Evolutionary conservation across 2,329 filamentous ascomycete species (phyloP).

Genomic region (Cladosporium halotolerans): DNA sequence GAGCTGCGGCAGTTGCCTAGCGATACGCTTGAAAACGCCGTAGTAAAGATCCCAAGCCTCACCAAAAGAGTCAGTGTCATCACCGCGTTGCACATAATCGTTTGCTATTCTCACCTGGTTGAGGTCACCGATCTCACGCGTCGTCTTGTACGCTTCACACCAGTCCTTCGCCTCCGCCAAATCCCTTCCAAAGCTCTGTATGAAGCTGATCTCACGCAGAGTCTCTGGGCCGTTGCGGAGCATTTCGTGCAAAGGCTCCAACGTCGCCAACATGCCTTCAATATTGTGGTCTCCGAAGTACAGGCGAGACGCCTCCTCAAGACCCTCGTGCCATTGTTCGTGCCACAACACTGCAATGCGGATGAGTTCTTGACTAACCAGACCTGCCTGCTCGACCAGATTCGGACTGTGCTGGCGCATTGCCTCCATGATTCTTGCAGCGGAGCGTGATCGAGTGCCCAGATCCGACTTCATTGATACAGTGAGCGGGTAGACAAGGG

Average conservation of each 20-base stretch:
- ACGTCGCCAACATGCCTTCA: constrained; percentile 89
- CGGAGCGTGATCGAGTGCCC: constrained; percentile 76
- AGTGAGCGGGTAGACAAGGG: constrained; percentile 91
- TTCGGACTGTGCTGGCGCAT: constrained; percentile 92
- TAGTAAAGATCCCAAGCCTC: constrained; percentile 96
- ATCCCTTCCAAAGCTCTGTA: constrained; percentile 93
- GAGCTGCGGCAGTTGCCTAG: constrained; percentile 84
- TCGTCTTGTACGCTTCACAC: constrained; percentile 85
- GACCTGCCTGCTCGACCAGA: constrained; percentile 89
- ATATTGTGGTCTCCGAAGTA: constrained; percentile 99
- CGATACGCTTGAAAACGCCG: constrained; percentile 93
- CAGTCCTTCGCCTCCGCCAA: constrained; percentile 92
- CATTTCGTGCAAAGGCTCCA: constrained; percentile 85
- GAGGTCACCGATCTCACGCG: constrained; percentile 85
- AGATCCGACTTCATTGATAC: constrained; percentile 97
- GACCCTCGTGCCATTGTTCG: constrained; percentile 95
- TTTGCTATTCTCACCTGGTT: constrained; percentile 54
- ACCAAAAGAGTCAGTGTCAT: neutral
- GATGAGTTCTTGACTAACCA: constrained; percentile 94
- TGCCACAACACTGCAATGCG: constrained; percentile 97
- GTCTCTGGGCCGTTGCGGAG: constrained; percentile 89
- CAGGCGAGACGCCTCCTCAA: constrained; percentile 91
- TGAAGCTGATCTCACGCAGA: constrained; percentile 90
- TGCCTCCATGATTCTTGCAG: constrained; percentile 91
- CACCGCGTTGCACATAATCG: neutral